Conservation (phyloP, 345 rosid genomes). For the Psidium guajava region DNA sequence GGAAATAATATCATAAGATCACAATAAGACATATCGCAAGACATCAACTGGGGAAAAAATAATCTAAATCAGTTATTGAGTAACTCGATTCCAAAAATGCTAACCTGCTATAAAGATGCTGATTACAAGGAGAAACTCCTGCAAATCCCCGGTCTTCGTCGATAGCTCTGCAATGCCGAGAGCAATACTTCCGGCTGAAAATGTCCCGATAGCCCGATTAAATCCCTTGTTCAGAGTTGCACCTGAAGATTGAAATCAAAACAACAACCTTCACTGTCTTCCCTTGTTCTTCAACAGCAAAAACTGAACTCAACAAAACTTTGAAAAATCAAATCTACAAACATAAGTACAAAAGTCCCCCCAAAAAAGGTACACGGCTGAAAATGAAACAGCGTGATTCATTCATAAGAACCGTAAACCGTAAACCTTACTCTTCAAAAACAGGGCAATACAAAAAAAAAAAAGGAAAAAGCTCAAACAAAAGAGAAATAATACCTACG, state of each 20-base stretch:
- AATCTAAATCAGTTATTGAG: background rate
- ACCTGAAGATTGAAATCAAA: slow-evolving; percentile 23
- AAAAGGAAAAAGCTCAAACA: background rate
- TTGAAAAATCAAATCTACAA: background rate
- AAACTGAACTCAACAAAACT: background rate
- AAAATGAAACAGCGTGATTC: background rate
- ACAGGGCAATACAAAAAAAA: background rate
- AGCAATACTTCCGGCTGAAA: slow-evolving; percentile 78
- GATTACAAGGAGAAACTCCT: slow-evolving; percentile 36
- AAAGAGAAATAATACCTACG: slow-evolving; percentile 33
- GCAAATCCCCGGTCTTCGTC: slow-evolving; percentile 22
- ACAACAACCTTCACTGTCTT: background rate
- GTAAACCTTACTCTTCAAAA: background rate
- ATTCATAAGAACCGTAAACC: background rate
- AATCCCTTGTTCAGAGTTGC: slow-evolving; percentile 86
- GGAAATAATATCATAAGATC: background rate
- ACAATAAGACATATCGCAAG: background rate
- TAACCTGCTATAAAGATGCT: slow-evolving; percentile 77
- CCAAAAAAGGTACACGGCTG: background rate
- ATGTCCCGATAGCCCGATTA: slow-evolving; percentile 78
- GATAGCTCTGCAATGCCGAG: slow-evolving; percentile 66
- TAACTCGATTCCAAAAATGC: background rate
- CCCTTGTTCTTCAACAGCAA: background rate
- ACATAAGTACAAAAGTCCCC: background rate
- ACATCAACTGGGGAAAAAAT: background rate